Conservation (phyloP, 352 stramenopile genomes). For the Phytophthora fragariae region DNA sequence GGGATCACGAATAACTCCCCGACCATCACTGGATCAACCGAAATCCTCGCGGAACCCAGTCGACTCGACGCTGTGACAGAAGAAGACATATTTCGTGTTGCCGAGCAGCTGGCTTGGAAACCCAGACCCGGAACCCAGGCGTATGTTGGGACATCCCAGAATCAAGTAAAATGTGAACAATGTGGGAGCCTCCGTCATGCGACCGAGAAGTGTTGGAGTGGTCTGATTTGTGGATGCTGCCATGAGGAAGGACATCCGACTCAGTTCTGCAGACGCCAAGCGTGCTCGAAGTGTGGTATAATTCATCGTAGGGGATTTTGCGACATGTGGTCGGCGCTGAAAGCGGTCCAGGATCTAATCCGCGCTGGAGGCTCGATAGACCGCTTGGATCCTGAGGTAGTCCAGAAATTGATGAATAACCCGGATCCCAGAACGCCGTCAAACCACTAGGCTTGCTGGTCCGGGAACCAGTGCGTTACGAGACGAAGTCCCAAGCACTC, state of each 20-base stretch:
- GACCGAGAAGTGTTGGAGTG: background rate
- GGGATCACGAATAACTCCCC: too few relatives aligned
- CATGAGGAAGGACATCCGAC: slow-evolving; percentile 15
- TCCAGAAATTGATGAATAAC: background rate
- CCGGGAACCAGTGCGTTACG: slow-evolving; percentile 21
- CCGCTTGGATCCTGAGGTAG: background rate
- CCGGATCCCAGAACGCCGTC: background rate
- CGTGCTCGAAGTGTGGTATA: slow-evolving; percentile 7
- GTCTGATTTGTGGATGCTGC: slow-evolving; percentile 1
- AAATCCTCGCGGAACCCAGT: background rate
- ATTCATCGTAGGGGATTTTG: slow-evolving; percentile 7
- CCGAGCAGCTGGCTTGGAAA: background rate
- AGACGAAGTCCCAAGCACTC: slow-evolving; percentile 8
- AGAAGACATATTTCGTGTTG: background rate
- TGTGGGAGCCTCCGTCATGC: background rate
- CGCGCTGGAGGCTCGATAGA: background rate
- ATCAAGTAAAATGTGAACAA: background rate
- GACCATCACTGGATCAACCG: background rate
- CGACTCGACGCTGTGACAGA: background rate
- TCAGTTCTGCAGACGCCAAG: background rate
- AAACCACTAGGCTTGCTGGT: slow-evolving; percentile 23
- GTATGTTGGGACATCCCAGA: background rate
- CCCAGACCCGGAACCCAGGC: background rate
- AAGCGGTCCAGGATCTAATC: background rate
- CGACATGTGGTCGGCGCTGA: background rate